Evolutionary conservation across 371 early-diverging fungal genomes (phyloP).

Genomic region (Mucor plumbeus): DNA sequence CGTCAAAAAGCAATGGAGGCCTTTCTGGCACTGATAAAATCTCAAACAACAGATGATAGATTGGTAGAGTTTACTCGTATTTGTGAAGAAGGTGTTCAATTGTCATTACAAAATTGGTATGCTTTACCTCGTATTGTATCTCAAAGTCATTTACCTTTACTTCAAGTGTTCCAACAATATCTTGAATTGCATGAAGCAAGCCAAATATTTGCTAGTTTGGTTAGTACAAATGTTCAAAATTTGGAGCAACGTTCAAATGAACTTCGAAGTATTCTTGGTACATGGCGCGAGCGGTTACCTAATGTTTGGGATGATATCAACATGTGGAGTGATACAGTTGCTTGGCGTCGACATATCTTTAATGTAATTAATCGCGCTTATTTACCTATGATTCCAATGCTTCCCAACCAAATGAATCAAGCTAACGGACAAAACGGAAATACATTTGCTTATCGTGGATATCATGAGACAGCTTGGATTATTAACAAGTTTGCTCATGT

Average conservation of each 20-base stretch:
- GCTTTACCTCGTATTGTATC: conserved; percentile 84
- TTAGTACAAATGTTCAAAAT: conserved; percentile 76
- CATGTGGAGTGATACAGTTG: conserved; percentile 97
- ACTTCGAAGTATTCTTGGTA: conserved; percentile 87
- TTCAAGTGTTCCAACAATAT: conserved; percentile 94
- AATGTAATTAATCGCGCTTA: conserved; percentile 94
- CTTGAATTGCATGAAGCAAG: conserved; percentile 94
- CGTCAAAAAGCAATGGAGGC: conserved; percentile 89
- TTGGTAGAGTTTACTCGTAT: conserved; percentile 77
- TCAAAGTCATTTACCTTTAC: conserved; percentile 82
- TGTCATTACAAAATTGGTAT: conserved; percentile 88
- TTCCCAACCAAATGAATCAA: conserved; percentile 55
- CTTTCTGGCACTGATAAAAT: conserved; percentile 76
- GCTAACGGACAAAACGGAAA: conserved; percentile 63
- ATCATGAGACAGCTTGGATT: conserved; percentile 99
- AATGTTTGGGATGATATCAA: conserved; percentile 97
- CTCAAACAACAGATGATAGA: conserved; percentile 70
- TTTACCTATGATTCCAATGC: conserved; percentile 81
- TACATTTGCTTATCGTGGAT: conserved; percentile 95
- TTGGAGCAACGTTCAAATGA: conserved; percentile 86
- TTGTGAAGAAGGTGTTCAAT: conserved; percentile 89
- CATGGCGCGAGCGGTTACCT: conserved; percentile 98
- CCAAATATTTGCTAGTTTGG: conserved; percentile 83
- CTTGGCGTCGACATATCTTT: conserved; percentile 98
- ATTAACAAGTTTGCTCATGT: conserved; percentile 99